Percentiles rank a stretch among this genome's conserved stretches.
Evolutionary conservation across 768 basidiomycete species (phyloP).

Genomic region (Filobasidium floriforme): DNA sequence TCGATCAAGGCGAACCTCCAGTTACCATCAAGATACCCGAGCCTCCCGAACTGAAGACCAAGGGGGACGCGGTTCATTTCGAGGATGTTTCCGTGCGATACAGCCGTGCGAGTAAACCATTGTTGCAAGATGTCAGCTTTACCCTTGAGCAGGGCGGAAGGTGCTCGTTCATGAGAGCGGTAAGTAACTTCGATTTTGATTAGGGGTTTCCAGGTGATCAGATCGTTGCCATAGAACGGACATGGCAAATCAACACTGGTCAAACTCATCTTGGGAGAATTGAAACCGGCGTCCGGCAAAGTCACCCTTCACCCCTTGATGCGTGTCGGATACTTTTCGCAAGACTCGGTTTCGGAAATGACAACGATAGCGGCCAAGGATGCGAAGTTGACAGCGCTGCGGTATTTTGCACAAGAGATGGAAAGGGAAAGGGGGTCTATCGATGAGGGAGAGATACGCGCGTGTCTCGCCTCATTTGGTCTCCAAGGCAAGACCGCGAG

Average conservation of each 20-base stretch:
- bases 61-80: constrained; percentile 45
- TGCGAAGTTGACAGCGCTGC: constrained; percentile 36
- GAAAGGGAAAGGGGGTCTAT: constrained; percentile 26
- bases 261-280: constrained; percentile 38
- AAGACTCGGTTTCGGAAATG: constrained; percentile 55
- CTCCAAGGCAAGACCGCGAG: constrained; percentile 48
- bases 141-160: constrained; percentile 47
- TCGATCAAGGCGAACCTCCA: constrained; percentile 46
- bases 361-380: constrained; percentile 37
- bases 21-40: constrained; percentile 46
- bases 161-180: constrained; percentile 48
- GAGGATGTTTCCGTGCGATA: constrained; percentile 48
- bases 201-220: not conserved
- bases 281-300: constrained; percentile 50
- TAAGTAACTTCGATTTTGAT: constrained; percentile 8
- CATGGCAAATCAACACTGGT: constrained; percentile 58
- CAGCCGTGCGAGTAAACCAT: constrained; percentile 32
- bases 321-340: constrained; percentile 57
- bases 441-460: constrained; percentile 48
- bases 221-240: constrained; percentile 47
- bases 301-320: constrained; percentile 54
- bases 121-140: constrained; percentile 45
- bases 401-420: constrained; percentile 35
- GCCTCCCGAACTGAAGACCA: constrained; percentile 33
- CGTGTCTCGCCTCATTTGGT: constrained; percentile 49